Percentiles rank a stretch among this genome's conserved stretches.
phyloP scores from a whole-genome alignment of 2,329 filamentous ascomycete genomes.

The Botrytis porri region DNA sequence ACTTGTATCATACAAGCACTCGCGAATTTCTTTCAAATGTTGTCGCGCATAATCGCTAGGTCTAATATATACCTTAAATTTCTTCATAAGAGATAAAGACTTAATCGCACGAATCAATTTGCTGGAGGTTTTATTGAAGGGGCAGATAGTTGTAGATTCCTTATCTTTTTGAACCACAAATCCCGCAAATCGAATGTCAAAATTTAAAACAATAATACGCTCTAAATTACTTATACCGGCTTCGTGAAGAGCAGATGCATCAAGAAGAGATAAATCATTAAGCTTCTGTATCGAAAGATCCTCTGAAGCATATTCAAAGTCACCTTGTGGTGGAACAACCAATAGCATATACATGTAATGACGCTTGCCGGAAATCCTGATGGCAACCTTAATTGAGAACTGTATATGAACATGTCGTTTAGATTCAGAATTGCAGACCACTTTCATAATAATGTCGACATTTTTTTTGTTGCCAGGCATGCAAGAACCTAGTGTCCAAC shows the following conservation, averaged over 20 bases:
- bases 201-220: not conserved
- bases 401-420: not conserved
- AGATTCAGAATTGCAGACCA: not conserved
- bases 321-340: not conserved
- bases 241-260: not conserved
- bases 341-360: conserved; percentile 2
- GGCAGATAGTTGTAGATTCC: not conserved
- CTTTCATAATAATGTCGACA: not conserved
- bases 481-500: not conserved
- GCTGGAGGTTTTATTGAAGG: not conserved
- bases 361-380: not conserved
- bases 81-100: not conserved
- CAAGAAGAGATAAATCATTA: not conserved
- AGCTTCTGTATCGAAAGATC: not conserved
- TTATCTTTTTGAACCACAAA: conserved; percentile 5
- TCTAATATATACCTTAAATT: conserved; percentile 6
- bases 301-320: not conserved
- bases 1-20: not conserved
- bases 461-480: not conserved
- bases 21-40: not conserved
- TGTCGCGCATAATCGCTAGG: not conserved
- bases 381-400: not conserved
- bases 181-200: not conserved
- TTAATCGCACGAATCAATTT: not conserved
- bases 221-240: not conserved